Conservation (phyloP, 1,139 yeast genomes). For the Taphrina betulina region DNA sequence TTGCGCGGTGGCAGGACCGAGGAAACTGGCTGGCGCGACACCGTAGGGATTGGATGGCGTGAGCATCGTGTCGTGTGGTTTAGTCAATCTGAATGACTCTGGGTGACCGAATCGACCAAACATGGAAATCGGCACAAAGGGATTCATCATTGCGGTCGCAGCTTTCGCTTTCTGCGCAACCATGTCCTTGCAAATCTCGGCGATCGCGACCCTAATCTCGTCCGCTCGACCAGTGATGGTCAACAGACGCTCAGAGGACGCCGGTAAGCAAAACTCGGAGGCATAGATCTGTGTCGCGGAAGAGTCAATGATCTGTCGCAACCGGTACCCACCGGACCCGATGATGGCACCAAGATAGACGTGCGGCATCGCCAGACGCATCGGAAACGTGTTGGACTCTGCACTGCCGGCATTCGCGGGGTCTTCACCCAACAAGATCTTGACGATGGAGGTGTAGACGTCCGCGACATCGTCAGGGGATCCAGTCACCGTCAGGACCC, state of each 20-base stretch:
- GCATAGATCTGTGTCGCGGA: slow-evolving; percentile 80
- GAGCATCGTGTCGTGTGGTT: slow-evolving; percentile 37
- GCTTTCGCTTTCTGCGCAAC: slow-evolving; percentile 58
- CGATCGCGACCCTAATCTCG: slow-evolving; percentile 81
- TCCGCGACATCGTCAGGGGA: slow-evolving; percentile 76
- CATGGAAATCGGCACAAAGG: slow-evolving; percentile 38
- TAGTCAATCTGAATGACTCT: slow-evolving; percentile 31
- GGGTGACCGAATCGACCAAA: slow-evolving; percentile 38
- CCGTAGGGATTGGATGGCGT: slow-evolving; percentile 38
- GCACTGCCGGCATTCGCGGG: slow-evolving; percentile 42
- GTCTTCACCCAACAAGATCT: slow-evolving; percentile 11
- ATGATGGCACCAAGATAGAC: slow-evolving; percentile 78
- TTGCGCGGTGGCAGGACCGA: slow-evolving; percentile 39
- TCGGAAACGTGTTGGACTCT: slow-evolving; percentile 55
- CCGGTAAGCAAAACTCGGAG: slow-evolving; percentile 71
- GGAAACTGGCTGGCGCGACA: slow-evolving; percentile 41
- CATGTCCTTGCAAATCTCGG: slow-evolving; percentile 67
- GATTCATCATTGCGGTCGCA: slow-evolving; percentile 31
- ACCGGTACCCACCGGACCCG: slow-evolving; percentile 72
- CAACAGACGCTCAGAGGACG: slow-evolving; percentile 75
- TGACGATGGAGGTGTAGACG: neutral
- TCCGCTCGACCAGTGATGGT: slow-evolving; percentile 78
- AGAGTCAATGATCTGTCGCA: slow-evolving; percentile 77
- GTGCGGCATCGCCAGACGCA: slow-evolving; percentile 73
- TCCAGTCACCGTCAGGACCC: slow-evolving; percentile 75